Evolutionary conservation across 1,139 yeast genomes (phyloP), one percentile per base, ranked within the genome.

Genomic region (Saccharomyces hybrid): DNA sequence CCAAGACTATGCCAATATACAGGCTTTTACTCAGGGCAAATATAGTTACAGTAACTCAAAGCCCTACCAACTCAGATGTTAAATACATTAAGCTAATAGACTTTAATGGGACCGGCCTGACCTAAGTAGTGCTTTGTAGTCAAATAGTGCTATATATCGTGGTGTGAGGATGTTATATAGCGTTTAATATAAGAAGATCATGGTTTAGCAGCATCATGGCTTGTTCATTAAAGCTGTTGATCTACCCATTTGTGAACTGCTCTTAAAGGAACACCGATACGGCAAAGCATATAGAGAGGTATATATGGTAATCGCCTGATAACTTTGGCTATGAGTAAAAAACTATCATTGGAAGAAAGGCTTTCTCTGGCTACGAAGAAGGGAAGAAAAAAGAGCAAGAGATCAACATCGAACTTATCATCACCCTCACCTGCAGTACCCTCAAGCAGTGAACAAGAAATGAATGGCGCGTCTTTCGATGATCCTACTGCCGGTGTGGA

Each of bases 261-360:
- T 8, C 2, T 16, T 6, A 11, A 20, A 38, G n/a, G 44, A 6
- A 3, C 44, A 4, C 11, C 5, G 1, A 4, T 20, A 9, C 44
- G 11, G 11, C 5, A 38, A 0, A 6, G 13, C 3, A 20, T 20
- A 38, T 11, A 38, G 2, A 8, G 7, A 38, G 3, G 5, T 5
- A 9, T 38, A 9, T 38, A 38, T 38, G 44, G 13, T 3, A 48
- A 11, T 46, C 3, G 13, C 13, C 9, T 46, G 13, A 6, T 13
- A 25, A 27, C 2, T 27, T 46, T 46, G 54, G 1, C 34, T 28
- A 50, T 48, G 25, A 50, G 52, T 25, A 67, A 64, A 53, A 75
- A 88, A 61, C 72, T 86, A 48, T 79, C 95, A 0, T 73, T 88
- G 62, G 91, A 88, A 65, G 96, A 89, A 64, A 74, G 97, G 59